phyloP scores from a whole-genome alignment of 116 monocot genomes.

The Cymodocea nodosa region DNA sequence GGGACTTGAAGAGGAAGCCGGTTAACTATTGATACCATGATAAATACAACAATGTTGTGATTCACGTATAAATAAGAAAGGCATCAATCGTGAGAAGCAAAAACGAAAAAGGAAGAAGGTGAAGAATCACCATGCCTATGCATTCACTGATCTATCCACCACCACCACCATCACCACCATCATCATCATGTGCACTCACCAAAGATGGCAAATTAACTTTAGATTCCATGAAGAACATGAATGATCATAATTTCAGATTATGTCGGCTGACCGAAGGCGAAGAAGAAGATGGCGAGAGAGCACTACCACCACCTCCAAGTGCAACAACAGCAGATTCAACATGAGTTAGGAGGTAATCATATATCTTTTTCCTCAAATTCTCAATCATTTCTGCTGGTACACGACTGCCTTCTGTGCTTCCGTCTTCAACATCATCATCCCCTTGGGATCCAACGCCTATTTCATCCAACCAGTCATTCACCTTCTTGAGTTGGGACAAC shows the following conservation, averaged over 20 bases:
- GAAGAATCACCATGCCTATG: not conserved
- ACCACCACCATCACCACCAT: not conserved
- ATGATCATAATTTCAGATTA: conserved; percentile 5
- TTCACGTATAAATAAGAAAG: too few species aligned
- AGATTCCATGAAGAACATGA: not conserved
- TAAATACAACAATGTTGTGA: not conserved
- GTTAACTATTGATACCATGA: not conserved
- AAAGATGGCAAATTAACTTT: not conserved
- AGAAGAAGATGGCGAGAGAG: not conserved
- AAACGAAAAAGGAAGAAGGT: not conserved
- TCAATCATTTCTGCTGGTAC: conserved; percentile 50
- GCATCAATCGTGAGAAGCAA: not conserved
- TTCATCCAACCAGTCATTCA: conserved; percentile 66
- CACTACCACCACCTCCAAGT: conserved; percentile 11
- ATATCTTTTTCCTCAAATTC: conserved; percentile 81
- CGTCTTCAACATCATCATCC: conserved; percentile 10
- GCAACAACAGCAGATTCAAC: conserved; percentile 87
- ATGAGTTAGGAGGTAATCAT: conserved; percentile 74
- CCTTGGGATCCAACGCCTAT: conserved; percentile 6
- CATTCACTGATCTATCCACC: not conserved
- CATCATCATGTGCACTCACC: not conserved
- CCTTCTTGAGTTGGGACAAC: conserved; percentile 81
- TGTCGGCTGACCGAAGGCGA: conserved; percentile 6
- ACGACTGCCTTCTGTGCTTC: conserved; percentile 2
- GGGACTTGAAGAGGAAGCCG: too few species aligned